phyloP scores from a whole-genome alignment of 805 yeast species.

The Wickerhamomyces chambardii region DNA sequence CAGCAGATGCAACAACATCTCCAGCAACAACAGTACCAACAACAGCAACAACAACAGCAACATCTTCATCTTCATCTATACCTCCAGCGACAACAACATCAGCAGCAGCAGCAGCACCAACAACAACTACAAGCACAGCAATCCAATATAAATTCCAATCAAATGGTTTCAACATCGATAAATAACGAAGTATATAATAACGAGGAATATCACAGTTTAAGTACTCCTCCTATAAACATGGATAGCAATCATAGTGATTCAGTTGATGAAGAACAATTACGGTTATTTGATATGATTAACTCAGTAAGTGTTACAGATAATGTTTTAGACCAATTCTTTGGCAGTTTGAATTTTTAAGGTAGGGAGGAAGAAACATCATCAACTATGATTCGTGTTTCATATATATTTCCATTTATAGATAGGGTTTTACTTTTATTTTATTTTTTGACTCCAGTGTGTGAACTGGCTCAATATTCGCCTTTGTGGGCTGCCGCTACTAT shows the following conservation, averaged over 20 bases:
- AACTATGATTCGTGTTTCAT: no score
- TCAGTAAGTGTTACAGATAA: slow-evolving; percentile 52
- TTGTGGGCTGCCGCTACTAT: no score
- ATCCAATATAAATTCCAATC: no score
- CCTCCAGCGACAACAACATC: slow-evolving; percentile 1
- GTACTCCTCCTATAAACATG: slow-evolving; percentile 11
- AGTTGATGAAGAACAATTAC: slow-evolving; percentile 37
- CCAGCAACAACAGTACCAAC: slow-evolving; percentile 2
- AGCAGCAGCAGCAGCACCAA: slow-evolving; percentile 1
- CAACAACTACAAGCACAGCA: no score
- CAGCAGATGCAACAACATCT: neutral
- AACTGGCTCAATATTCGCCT: no score
- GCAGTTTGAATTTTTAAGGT: slow-evolving; percentile 13
- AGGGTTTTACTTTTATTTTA: no score
- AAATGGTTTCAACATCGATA: neutral
- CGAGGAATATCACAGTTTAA: slow-evolving; percentile 12
- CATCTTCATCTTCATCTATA: neutral
- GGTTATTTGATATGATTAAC: slow-evolving; percentile 50
- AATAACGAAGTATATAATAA: no score
- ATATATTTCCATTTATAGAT: no score
- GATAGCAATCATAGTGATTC: neutral
- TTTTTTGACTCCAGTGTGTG: no score
- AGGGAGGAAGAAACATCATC: no score
- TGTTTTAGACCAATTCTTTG: slow-evolving; percentile 62
- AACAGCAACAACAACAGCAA: slow-evolving; percentile 3